Base-by-base conservation (phyloP, 169 alveolate genomes). In the Plasmodium adleri region DNA sequence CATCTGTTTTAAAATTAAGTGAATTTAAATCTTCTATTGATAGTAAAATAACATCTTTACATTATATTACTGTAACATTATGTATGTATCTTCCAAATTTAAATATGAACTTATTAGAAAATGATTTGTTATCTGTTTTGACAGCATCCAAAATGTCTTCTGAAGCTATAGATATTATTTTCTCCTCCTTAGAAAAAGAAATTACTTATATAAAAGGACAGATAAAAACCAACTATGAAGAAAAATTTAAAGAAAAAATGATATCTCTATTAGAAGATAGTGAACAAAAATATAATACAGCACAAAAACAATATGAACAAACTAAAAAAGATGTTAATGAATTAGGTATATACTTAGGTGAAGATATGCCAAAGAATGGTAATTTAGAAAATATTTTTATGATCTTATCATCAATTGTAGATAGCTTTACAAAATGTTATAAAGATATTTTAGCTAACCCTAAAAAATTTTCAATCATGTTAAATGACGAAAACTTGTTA, bases 1-100 rank as follows among this genome's bases (percentile, higher is more conserved):
- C 95, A 13, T 93, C 95, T 1, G 94, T 95, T 24, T 52, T 88
- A 39, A 92, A 92, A 60, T 93, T 94, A n/a, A 87, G 91, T 52
- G 96, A 94, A 88, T 68, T 94, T 64, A 94, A 94, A 80, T 88
- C 96, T 20, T 86, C 92, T 2, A 50, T 92, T 47, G 95, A 92
- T 80, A 91, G 87, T 83, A 6, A 78, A 50, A 86, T 94, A 66
- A 91, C 95, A 22, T 93, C 95, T n/a, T 90, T 94, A 72, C 96
- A 94, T 88, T 94, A 93, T 71, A 92, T 94, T 63, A 68, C 93
- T 72, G 95, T 91, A 32, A 92, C 80, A 72, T 64, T 94, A 56
- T 72, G 88, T 89, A 93, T 92, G 70, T 91, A 90, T 49, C 76
- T 88, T 39, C 93, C 94, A 28, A 56, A 83, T 60, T 58, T 78